Conservation (phyloP, 176 grass and related monocot species). For the Dactylis glomerata region DNA sequence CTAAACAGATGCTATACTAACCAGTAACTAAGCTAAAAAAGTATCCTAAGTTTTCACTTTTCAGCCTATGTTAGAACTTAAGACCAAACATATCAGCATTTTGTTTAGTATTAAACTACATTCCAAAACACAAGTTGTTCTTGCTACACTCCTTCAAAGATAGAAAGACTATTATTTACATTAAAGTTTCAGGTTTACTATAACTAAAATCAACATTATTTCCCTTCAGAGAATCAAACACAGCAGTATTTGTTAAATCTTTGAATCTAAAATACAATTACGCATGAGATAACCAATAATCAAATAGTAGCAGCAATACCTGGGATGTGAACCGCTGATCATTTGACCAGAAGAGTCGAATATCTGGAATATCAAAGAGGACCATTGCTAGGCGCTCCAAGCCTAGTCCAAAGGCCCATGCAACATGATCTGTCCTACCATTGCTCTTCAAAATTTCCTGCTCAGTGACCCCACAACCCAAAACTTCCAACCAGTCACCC, state of each 20-base stretch:
- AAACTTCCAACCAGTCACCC: constrained; percentile 96
- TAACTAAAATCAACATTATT: not conserved
- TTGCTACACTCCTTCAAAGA: not conserved
- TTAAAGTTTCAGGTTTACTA: not conserved
- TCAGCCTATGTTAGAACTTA: not conserved
- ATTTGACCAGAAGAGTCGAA: constrained; percentile 85
- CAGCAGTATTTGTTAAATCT: not conserved
- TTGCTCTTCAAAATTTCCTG: constrained; percentile 80
- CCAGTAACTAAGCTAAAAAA: not conserved
- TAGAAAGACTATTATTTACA: not conserved
- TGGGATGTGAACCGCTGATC: constrained; percentile 90
- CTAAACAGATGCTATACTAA: not conserved
- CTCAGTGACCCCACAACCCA: constrained; percentile 95
- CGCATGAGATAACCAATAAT: constrained; percentile 7
- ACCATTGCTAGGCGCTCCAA: constrained; percentile 91
- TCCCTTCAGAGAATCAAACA: not conserved
- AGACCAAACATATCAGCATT: not conserved
- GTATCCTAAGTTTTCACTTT: constrained; percentile 3
- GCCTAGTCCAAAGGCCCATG: constrained; percentile 94
- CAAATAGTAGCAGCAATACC: constrained; percentile 36
- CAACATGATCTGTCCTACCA: constrained; percentile 74
- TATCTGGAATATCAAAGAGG: constrained; percentile 86
- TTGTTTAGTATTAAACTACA: not conserved
- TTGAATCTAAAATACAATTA: not conserved
- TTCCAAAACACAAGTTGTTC: not conserved